Base-by-base conservation (phyloP, 2,329 filamentous ascomycete species). In the Blastomyces parvus region DNA sequence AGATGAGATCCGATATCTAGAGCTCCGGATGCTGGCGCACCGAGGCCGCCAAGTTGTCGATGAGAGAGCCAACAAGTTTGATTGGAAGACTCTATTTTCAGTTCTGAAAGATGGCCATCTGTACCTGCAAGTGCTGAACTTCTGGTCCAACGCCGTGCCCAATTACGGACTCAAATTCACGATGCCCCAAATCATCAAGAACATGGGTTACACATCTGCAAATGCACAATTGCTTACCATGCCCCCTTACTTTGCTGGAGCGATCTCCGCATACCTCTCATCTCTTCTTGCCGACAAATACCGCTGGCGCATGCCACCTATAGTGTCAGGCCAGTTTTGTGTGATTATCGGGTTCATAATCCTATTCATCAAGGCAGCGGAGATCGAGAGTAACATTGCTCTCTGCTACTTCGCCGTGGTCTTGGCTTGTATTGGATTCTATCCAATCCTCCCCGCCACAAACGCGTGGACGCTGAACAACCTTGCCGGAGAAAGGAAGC, bases 41-140 rank as follows among this genome's bases (percentile, higher is more conserved):
- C 69, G 55, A 33, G 61, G 19, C 4, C 65, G 64, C n/a, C 40
- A 56, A 53, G 61, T 61, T 30, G 53, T 61, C 46, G 42, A 65
- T 22, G 62, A 64, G 30, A 60, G 64, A 1, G 56, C 69, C 48
- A 69, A 72, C 25, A 69, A 70, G 59, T 74, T 79, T 53, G 71
- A 75, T 62, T 71, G 69, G 66, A 64, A 69, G 0, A 68, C 72
- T 0, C 67, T 79, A n/a, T 66, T 74, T 8, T 73, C 74, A 7
- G 79, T 81, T 3, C 61, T 82, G 0, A 72, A 70, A 6, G 80
- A 82, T 67, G 82, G 79, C 75, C 80, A 83, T 69, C 78, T 82
- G 7, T 77, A 76, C 55, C 69, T 77, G 3, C 71, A 74, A 46
- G 76, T 78, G 27, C 70, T 81, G 22, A 74, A 74, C 60, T 79